Percentiles rank a stretch among this genome's conserved stretches.
phyloP scores from a whole-genome alignment of 2,329 filamentous ascomycete species.

The Colletotrichum somersetense region DNA sequence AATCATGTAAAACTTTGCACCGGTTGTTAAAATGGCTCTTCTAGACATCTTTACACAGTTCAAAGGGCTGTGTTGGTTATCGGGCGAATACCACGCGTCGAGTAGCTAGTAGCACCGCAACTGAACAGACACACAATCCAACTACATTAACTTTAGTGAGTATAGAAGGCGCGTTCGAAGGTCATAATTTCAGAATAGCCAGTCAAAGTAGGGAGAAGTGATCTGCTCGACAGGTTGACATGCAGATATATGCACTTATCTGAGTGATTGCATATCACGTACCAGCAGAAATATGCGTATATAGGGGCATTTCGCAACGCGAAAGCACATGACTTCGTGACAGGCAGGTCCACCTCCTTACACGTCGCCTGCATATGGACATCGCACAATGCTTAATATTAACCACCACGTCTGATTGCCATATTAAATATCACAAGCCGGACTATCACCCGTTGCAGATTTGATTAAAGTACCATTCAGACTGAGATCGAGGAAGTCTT shows the following conservation, averaged over 20 bases:
- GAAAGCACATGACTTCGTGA: constrained; percentile 48
- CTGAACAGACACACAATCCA: background rate
- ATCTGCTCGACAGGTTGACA: background rate
- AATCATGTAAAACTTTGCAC: background rate
- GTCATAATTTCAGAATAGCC: background rate
- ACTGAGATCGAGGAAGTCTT: background rate
- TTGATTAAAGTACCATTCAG: too few species aligned
- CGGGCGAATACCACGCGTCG: background rate
- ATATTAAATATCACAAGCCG: background rate
- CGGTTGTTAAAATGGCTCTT: background rate
- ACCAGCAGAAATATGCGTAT: background rate
- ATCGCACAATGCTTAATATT: constrained; percentile 9
- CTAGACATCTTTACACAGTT: background rate
- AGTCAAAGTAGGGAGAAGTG: background rate
- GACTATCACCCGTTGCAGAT: background rate
- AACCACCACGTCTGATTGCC: background rate
- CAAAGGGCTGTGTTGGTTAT: background rate
- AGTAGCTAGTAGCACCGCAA: background rate
- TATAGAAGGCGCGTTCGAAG: background rate
- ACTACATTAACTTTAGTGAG: background rate
- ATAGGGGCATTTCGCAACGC: background rate
- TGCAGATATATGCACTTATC: background rate
- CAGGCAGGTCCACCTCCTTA: background rate
- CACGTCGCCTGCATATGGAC: constrained; percentile 14
- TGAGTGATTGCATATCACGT: rapidly evolving